These are phyloP conservation scores for Notholithocarpus densiflorus DNA, from an alignment of 306 rosid species.

Conservation along the genomic window DNA sequence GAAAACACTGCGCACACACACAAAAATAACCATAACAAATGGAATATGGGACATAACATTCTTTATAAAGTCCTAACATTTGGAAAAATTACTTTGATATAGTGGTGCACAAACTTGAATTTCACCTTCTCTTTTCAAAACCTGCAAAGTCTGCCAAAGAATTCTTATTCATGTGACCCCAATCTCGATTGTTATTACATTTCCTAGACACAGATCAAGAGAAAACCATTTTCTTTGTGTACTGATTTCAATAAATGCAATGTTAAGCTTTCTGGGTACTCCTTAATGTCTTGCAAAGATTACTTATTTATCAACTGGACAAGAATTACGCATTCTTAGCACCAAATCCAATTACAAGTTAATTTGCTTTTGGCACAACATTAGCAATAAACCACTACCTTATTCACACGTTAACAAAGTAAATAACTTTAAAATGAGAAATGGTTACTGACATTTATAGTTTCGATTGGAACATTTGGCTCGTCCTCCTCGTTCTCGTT, in stretches of 20 bases:
- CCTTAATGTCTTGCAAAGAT: too few relatives aligned
- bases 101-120: background rate
- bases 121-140: background rate
- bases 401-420: too few relatives aligned
- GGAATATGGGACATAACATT: background rate
- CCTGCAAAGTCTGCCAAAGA: background rate
- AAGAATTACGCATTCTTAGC: too few relatives aligned
- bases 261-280: too few relatives aligned
- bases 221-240: background rate
- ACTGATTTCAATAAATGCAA: too few relatives aligned
- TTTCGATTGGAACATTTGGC: constrained; percentile 30
- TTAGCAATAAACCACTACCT: background rate
- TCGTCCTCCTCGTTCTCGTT: constrained; percentile 41
- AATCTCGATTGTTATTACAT: too few relatives aligned
- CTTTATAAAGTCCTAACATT: background rate
- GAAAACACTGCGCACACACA: background rate
- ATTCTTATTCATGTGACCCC: background rate
- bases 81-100: background rate
- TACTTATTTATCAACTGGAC: too few relatives aligned
- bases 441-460: constrained; percentile 43
- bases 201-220: too few relatives aligned
- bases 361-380: background rate
- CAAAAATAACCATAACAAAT: background rate
- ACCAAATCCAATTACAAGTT: too few relatives aligned
- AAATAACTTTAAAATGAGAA: too few relatives aligned